Conservation (phyloP, 2,329 filamentous ascomycete species). For the Monilinia vaccinii-corymbosi region DNA sequence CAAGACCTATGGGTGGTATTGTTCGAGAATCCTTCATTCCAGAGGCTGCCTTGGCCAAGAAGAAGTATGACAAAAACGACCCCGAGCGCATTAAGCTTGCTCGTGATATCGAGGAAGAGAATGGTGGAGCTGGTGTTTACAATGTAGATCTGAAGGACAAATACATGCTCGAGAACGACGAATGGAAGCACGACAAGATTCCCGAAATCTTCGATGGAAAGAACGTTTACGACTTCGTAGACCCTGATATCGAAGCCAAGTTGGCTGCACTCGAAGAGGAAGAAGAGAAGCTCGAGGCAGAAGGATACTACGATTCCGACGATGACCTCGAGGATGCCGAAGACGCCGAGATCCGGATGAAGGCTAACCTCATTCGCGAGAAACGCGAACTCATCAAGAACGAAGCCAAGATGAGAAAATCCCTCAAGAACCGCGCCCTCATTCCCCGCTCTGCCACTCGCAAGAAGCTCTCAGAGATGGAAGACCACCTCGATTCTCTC, state of each 20-base stretch:
- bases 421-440: conserved; percentile 90
- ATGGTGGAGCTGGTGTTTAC: conserved; percentile 92
- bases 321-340: conserved; percentile 75
- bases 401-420: conserved; percentile 90
- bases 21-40: conserved; percentile 79
- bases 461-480: conserved; percentile 79
- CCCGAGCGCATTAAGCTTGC: conserved; percentile 76
- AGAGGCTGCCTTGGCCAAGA: conserved; percentile 67
- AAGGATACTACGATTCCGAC: conserved; percentile 90
- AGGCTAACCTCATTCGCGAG: conserved; percentile 91
- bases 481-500: conserved; percentile 73
- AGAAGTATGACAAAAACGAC: conserved; percentile 86
- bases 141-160: conserved; percentile 86
- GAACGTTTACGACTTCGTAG: conserved; percentile 96
- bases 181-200: conserved; percentile 95
- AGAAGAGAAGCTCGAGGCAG: conserved; percentile 82
- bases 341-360: conserved; percentile 77
- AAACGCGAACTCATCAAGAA: conserved; percentile 90
- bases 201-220: conserved; percentile 91
- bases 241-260: conserved; percentile 93
- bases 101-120: conserved; percentile 80
- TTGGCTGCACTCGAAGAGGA: conserved; percentile 88
- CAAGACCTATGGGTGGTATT: conserved; percentile 77
- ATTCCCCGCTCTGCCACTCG: conserved; percentile 77
- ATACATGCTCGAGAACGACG: conserved; percentile 77